Percentiles rank a stretch among this genome's conserved stretches.
phyloP scores from a whole-genome alignment of 2,329 filamentous ascomycete genomes.

The Hymenotorrendiella dingleyae region DNA sequence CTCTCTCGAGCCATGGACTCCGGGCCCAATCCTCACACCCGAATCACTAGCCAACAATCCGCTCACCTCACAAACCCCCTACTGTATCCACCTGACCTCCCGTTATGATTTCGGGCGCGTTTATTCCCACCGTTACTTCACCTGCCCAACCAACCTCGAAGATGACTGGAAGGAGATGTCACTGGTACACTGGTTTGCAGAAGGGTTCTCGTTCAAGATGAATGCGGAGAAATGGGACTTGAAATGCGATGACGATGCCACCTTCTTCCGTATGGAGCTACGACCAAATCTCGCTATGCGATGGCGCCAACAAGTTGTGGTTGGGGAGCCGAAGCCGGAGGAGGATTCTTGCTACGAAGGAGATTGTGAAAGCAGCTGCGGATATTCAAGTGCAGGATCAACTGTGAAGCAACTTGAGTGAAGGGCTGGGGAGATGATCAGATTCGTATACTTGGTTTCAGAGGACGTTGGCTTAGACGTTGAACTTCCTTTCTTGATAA shows the following conservation, averaged over 20 bases:
- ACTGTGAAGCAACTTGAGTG: too few relatives aligned
- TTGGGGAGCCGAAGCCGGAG: not conserved
- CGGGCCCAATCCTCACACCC: slow-evolving; percentile 13
- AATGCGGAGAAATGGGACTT: slow-evolving; percentile 26
- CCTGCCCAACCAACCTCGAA: slow-evolving; percentile 17
- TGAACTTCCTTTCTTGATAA: too few relatives aligned
- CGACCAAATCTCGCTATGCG: slow-evolving; percentile 19
- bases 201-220: slow-evolving; percentile 21
- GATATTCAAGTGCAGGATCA: too few relatives aligned
- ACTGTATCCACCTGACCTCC: slow-evolving; percentile 24
- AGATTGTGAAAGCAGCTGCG: too few relatives aligned
- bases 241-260: slow-evolving; percentile 21
- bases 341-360: too few relatives aligned
- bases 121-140: slow-evolving; percentile 26
- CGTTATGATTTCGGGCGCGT: slow-evolving; percentile 24
- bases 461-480: too few relatives aligned
- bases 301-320: not conserved
- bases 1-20: slow-evolving; percentile 4
- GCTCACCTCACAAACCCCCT: slow-evolving; percentile 16
- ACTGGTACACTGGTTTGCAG: slow-evolving; percentile 23
- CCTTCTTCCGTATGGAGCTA: slow-evolving; percentile 23
- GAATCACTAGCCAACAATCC: slow-evolving; percentile 22
- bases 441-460: too few relatives aligned
- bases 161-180: slow-evolving; percentile 24
- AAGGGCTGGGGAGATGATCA: too few relatives aligned